phyloP scores from a whole-genome alignment of 352 stramenopile species.

The Phytophthora uliginosa region DNA sequence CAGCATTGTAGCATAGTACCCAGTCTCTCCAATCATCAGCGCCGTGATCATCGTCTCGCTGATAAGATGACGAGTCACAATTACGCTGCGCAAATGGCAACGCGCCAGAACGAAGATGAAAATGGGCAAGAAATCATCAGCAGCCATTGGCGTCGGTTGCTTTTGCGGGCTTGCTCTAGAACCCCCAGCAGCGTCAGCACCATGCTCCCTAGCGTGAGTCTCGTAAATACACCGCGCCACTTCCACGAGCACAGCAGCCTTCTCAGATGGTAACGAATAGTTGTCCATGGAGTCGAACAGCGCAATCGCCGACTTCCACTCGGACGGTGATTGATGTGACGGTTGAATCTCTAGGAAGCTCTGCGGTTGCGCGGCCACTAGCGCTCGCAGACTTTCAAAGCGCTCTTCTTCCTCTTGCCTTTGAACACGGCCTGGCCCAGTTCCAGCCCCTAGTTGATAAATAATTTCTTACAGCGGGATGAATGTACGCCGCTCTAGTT shows the following conservation, averaged over 20 bases:
- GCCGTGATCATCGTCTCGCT: constrained; percentile 83
- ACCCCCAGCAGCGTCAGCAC: constrained; percentile 2
- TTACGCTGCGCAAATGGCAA: constrained; percentile 62
- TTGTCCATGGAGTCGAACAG: constrained; percentile 78
- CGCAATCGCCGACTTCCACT: constrained; percentile 62
- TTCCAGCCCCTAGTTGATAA: constrained; percentile 57
- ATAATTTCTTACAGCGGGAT: constrained; percentile 77
- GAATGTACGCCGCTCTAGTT: constrained; percentile 74
- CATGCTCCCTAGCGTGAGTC: constrained; percentile 63
- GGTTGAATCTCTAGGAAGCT: constrained; percentile 71
- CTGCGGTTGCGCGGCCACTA: constrained; percentile 55
- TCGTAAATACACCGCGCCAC: constrained; percentile 82
- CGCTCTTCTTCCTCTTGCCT: constrained; percentile 49
- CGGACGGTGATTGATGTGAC: constrained; percentile 55
- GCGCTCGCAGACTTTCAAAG: constrained; percentile 66
- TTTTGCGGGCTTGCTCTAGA: constrained; percentile 8
- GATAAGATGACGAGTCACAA: constrained; percentile 71
- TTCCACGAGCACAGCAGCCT: constrained; percentile 70
- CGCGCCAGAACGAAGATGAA: constrained; percentile 80
- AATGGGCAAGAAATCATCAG: constrained; percentile 85
- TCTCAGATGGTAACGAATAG: constrained; percentile 77
- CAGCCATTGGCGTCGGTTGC: constrained; percentile 54
- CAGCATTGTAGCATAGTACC: constrained; percentile 87
- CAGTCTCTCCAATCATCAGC: constrained; percentile 82
- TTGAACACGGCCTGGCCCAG: constrained; percentile 19